Evolutionary conservation across 208 protist species (phyloP).

Genomic region (Pavlovales sp.): DNA sequence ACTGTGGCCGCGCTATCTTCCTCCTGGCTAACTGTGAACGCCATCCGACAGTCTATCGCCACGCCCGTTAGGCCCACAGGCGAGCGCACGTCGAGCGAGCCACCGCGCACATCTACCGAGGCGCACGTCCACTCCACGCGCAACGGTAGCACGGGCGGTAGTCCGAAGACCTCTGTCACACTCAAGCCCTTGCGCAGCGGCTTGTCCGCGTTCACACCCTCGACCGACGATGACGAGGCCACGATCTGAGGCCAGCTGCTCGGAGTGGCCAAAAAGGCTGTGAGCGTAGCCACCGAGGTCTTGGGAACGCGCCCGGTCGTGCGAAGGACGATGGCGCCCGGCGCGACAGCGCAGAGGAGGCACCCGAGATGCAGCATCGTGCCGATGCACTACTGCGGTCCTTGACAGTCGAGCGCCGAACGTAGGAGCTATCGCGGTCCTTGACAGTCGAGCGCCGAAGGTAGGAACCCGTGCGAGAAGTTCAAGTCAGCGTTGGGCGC

Average conservation of each 20-base stretch:
- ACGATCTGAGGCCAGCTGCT: slow-evolving; percentile 16
- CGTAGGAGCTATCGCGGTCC: no score
- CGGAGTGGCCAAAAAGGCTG: neutral
- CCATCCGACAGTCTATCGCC: slow-evolving; percentile 1
- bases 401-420: no score
- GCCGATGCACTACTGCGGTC: no score
- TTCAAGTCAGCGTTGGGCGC: no score
- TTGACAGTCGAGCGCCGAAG: no score
- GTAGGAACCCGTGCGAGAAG: no score
- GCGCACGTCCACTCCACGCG: neutral
- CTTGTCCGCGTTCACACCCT: neutral
- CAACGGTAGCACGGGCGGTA: slow-evolving; percentile 14
- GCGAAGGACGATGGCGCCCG: no score
- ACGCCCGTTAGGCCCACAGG: neutral
- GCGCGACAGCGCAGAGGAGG: no score
- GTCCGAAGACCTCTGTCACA: slow-evolving; percentile 15
- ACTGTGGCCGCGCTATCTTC: neutral
- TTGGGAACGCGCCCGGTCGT: no score
- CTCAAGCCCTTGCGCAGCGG: neutral
- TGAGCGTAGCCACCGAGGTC: no score
- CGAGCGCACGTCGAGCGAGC: neutral
- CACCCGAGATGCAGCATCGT: no score
- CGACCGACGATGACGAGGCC: neutral
- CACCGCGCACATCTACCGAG: neutral
- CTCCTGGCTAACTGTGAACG: neutral